A percentile compares a stretch with the other conserved stretches of the same genome.
These are phyloP conservation scores for Paecilomyces dactylethromorphus DNA, from an alignment of 2,329 filamentous ascomycete genomes.

Conservation along the genomic window DNA sequence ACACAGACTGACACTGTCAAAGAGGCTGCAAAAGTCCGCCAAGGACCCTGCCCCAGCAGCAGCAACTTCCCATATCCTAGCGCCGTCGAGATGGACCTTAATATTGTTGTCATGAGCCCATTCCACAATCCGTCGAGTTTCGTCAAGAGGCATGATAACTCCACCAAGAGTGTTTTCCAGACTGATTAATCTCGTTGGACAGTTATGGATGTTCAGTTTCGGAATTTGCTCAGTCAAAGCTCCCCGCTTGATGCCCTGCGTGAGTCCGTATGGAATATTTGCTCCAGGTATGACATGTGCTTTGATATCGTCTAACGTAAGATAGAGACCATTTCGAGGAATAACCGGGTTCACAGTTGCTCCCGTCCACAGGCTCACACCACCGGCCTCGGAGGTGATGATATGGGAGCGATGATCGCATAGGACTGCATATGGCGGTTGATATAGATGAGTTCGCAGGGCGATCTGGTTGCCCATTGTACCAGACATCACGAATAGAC, in stretches of 20 bases:
- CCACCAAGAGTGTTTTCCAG: conserved; percentile 83
- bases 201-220: conserved; percentile 62
- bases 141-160: conserved; percentile 67
- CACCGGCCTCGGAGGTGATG: conserved; percentile 57
- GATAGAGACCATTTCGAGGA: conserved; percentile 63
- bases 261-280: background rate
- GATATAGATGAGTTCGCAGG: conserved; percentile 67
- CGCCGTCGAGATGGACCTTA: conserved; percentile 71
- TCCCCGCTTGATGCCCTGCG: background rate
- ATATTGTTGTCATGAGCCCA: conserved; percentile 63
- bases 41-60: conserved; percentile 62
- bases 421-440: conserved; percentile 73
- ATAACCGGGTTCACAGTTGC: conserved; percentile 62
- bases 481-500: conserved; percentile 75
- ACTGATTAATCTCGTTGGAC: conserved; percentile 73
- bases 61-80: conserved; percentile 74
- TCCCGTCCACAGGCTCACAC: conserved; percentile 64
- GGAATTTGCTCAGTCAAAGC: background rate
- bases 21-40: conserved; percentile 59
- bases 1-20: conserved; percentile 71
- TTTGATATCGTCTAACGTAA: conserved; percentile 71
- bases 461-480: conserved; percentile 96
- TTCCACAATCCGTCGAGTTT: conserved; percentile 60
- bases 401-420: conserved; percentile 77
- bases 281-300: conserved; percentile 52